Conservation (phyloP, 306 rosid species). For the Vigna angularis region DNA sequence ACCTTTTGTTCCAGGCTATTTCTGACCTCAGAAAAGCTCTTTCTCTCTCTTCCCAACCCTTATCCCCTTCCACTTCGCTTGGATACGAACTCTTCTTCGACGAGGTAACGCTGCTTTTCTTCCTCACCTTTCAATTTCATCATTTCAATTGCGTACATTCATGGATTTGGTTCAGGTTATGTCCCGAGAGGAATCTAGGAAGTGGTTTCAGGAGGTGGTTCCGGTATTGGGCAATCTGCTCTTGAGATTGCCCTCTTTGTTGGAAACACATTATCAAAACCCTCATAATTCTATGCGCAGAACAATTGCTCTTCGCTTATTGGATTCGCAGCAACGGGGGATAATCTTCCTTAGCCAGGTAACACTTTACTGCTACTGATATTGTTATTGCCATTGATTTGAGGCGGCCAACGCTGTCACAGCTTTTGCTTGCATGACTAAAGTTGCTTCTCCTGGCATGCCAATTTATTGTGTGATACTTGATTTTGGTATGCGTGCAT, state of each 20-base stretch:
- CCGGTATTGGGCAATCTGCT: constrained; percentile 80
- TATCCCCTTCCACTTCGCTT: constrained; percentile 54
- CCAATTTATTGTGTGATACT: constrained; percentile 14
- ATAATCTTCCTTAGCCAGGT: constrained; percentile 82
- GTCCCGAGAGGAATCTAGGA: constrained; percentile 59
- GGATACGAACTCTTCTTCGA: constrained; percentile 85
- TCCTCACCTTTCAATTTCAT: constrained; percentile 9
- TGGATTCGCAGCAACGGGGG: constrained; percentile 76
- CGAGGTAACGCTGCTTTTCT: constrained; percentile 53
- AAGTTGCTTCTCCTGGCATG: background rate
- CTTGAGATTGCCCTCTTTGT: constrained; percentile 73
- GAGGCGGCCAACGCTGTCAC: background rate
- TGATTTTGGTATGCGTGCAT: background rate
- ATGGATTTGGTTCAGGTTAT: constrained; percentile 58
- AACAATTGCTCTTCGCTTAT: constrained; percentile 70
- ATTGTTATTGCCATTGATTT: background rate
- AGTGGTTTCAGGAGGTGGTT: constrained; percentile 75
- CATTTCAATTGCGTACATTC: background rate
- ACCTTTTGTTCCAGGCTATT: constrained; percentile 58
- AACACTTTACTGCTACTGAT: background rate
- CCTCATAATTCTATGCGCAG: constrained; percentile 46
- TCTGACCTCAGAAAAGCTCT: constrained; percentile 64
- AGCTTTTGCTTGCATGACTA: background rate
- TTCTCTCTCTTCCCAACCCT: constrained; percentile 53
- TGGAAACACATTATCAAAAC: constrained; percentile 75